Conservation (phyloP, 2,329 filamentous ascomycete genomes). For the Phialemonium atrogriseum region DNA sequence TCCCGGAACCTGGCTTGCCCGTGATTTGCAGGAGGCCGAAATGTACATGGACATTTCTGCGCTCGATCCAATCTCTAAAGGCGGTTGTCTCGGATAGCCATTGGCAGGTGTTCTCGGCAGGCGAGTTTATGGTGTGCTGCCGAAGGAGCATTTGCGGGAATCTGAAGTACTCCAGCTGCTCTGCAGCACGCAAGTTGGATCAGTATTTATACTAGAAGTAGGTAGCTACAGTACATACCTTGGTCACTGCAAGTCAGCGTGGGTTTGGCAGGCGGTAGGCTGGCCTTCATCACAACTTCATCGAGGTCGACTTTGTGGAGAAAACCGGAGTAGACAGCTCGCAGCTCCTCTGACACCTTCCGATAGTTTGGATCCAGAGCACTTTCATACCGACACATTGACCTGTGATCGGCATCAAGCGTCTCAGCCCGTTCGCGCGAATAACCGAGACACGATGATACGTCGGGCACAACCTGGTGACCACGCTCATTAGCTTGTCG, state of each 20-base stretch:
- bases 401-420: conserved; percentile 6
- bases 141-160: neutral
- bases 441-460: conserved; percentile 7
- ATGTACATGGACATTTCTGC: neutral
- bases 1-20: too few species aligned
- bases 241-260: too few species aligned
- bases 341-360: conserved; percentile 2
- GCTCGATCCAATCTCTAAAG: conserved; percentile 1
- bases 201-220: too few species aligned
- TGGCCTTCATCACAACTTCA: too few species aligned
- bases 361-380: conserved; percentile 2
- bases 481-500: too few species aligned
- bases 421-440: conserved; percentile 5
- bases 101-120: neutral
- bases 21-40: conserved; percentile 1
- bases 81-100: neutral
- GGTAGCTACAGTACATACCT: too few species aligned
- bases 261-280: too few species aligned
- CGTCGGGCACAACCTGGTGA: conserved; percentile 7
- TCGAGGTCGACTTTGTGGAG: too few species aligned
- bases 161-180: neutral
- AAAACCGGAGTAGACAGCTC: neutral
- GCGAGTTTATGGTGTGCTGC: neutral
- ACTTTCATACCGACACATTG: conserved; percentile 7
- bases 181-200: neutral